Conservation (phyloP, 2,329 filamentous ascomycete genomes). For the Hymenoscyphus fraxineus region DNA sequence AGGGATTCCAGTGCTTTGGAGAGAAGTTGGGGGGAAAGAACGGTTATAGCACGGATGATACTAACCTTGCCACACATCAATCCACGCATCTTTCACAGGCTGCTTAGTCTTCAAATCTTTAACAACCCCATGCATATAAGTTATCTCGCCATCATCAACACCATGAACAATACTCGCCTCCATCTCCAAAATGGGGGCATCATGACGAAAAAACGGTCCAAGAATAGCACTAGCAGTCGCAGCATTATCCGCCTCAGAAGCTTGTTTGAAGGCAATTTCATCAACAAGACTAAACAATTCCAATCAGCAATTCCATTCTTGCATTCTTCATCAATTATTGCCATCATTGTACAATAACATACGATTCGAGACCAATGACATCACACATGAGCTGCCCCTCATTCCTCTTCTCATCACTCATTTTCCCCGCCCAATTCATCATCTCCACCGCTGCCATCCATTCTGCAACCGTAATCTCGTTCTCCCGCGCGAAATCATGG, state of each 20-base stretch:
- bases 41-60: too few species aligned
- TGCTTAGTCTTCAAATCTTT: slow-evolving; percentile 51
- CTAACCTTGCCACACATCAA: slow-evolving; percentile 57
- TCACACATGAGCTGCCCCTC: slow-evolving; percentile 62
- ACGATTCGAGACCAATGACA: slow-evolving; percentile 59
- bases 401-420: slow-evolving; percentile 59
- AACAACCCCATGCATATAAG: slow-evolving; percentile 57
- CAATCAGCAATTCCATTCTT: not conserved
- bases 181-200: slow-evolving; percentile 53
- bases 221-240: slow-evolving; percentile 52
- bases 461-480: slow-evolving; percentile 55
- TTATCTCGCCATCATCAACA: slow-evolving; percentile 46
- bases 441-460: slow-evolving; percentile 53
- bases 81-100: slow-evolving; percentile 51
- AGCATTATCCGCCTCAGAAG: slow-evolving; percentile 42
- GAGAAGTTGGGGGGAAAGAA: too few species aligned
- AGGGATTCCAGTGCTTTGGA: too few species aligned
- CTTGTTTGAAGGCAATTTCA: slow-evolving; percentile 30
- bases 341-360: slow-evolving; percentile 23
- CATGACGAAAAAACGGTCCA: slow-evolving; percentile 60
- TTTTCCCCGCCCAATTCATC: slow-evolving; percentile 59
- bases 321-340: too few species aligned
- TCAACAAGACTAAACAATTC: slow-evolving; percentile 40
- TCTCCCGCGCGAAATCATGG: slow-evolving; percentile 57
- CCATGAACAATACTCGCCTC: slow-evolving; percentile 52